Conservation (phyloP, 1,139 yeast genomes). For the Schizosaccharomyces versatilis region DNA sequence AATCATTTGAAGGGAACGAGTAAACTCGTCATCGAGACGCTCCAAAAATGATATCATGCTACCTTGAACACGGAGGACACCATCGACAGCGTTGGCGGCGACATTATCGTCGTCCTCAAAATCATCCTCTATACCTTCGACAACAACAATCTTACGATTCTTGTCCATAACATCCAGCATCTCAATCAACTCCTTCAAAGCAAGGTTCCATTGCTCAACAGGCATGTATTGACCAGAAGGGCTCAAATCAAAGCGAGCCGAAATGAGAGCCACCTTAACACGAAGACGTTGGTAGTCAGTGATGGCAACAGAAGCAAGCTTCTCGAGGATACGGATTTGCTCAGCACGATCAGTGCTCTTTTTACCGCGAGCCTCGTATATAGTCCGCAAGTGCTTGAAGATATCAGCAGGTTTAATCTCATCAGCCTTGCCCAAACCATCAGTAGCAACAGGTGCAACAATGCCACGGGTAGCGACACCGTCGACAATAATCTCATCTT, state of each 20-base stretch:
- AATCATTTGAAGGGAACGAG: conserved; percentile 62
- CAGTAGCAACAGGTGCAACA: conserved; percentile 18
- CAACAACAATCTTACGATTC: conserved; percentile 41
- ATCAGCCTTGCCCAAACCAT: conserved; percentile 23
- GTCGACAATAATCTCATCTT: conserved; percentile 6
- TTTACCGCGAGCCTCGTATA: conserved; percentile 84
- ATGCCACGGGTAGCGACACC: conserved; percentile 5
- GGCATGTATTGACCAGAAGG: conserved; percentile 55
- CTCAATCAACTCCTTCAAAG: conserved; percentile 32
- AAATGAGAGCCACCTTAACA: conserved; percentile 60
- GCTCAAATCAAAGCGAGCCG: conserved; percentile 62
- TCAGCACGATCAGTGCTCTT: conserved; percentile 71
- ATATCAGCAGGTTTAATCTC: conserved; percentile 26
- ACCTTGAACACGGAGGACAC: conserved; percentile 41
- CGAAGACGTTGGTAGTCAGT: conserved; percentile 56
- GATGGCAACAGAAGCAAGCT: conserved; percentile 30
- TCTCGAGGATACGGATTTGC: conserved; percentile 53
- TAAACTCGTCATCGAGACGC: conserved; percentile 86
- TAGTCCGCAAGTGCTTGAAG: conserved; percentile 49
- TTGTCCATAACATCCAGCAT: conserved; percentile 50
- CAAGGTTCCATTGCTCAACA: conserved; percentile 52
- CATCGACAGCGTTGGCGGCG: conserved; percentile 58
- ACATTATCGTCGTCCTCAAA: conserved; percentile 32
- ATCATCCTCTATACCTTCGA: conserved; percentile 80
- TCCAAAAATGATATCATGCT: conserved; percentile 72